Percentiles rank a stretch among this genome's conserved stretches.
phyloP scores from a whole-genome alignment of 192 early-diverging fungal genomes.

The Kappamyces sp. region DNA sequence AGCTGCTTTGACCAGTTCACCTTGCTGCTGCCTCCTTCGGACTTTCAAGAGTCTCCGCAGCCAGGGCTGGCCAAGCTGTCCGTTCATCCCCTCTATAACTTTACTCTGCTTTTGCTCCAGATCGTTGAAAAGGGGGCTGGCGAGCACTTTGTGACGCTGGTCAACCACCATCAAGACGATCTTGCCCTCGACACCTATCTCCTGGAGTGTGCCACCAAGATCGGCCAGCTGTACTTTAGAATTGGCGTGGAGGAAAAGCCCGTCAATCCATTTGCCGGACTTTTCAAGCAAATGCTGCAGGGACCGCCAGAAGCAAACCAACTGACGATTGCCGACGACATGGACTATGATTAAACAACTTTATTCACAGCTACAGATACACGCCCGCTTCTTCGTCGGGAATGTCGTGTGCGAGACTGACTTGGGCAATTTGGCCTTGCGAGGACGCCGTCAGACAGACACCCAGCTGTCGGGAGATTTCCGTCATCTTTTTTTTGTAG shows the following conservation, averaged over 20 bases:
- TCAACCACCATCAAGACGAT: conserved; percentile 39
- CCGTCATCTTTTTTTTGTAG: too few relatives aligned
- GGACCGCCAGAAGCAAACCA: conserved; percentile 2
- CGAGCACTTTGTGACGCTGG: conserved; percentile 1
- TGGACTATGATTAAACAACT: not conserved
- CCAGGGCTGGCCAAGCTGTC: not conserved
- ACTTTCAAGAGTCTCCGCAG: not conserved
- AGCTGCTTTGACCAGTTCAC: not conserved
- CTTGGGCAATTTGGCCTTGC: too few relatives aligned
- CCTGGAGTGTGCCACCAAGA: conserved; percentile 16
- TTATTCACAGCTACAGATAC: too few relatives aligned
- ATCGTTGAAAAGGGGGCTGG: not conserved
- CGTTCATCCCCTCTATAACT: conserved; percentile 6
- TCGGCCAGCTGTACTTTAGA: conserved; percentile 4
- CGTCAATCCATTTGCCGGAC: conserved; percentile 15
- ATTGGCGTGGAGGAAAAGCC: conserved; percentile 6
- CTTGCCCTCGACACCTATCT: conserved; percentile 45
- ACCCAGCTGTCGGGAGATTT: too few relatives aligned
- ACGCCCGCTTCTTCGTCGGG: too few relatives aligned
- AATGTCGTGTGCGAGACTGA: too few relatives aligned
- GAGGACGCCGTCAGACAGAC: too few relatives aligned
- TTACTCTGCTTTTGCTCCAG: conserved; percentile 5
- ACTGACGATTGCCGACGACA: conserved; percentile 8
- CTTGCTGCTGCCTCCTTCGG: not conserved
- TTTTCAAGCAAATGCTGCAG: conserved; percentile 9